Evolutionary conservation across 176 grass and related monocot species (phyloP), one percentile per base, ranked within the genome.

Genomic region (Calamus simplicifolius): DNA sequence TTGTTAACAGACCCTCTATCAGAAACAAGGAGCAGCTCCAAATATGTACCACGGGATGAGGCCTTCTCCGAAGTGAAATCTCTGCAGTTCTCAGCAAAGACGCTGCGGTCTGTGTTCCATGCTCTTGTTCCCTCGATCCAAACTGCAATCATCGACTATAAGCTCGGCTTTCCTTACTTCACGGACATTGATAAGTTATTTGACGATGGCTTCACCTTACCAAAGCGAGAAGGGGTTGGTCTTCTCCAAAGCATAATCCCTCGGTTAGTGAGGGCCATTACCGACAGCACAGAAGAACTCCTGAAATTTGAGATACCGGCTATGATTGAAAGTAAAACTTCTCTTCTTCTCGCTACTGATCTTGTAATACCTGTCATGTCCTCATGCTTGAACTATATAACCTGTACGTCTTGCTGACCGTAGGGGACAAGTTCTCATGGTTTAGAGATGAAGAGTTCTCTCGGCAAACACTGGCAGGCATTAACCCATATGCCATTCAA

Each of bases 291-390:
- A 6, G 30, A 75, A 8, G 64, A 77, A 0, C 0, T 83, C 25
- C 68, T 95, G 2, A 75, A 50, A 26, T 95, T 95, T 43, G 79
- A 77, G 18, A 4, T 19, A 13, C 85, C 89, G 0, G 69, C 57
- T 4, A 89, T 80, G 17, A 66, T 89, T 25, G 1, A 85, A 21
- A 95, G 89, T 85, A 77, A 64, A 77, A 64, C 1, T 18, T 49
- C 14, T 2, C 1, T 19, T 51, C 65, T 64, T 19, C 27, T 48
- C 5, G 60, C 49, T 70, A 18, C 4, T 10, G 4, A 17, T 16
- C 31, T 48, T 48, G 2, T 31, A 17, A 18, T 7, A 35, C 31
- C 6, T 13, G 10, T 43, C 3, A 13, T 43, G 35, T 43, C 35
- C 35, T 10, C 35, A 43, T 43, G 35, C 8, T 10, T 12, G 13